Evolutionary conservation across 495 filamentous ascomycete genomes (phyloP).

Genomic region (Chaetomium fimeti): DNA sequence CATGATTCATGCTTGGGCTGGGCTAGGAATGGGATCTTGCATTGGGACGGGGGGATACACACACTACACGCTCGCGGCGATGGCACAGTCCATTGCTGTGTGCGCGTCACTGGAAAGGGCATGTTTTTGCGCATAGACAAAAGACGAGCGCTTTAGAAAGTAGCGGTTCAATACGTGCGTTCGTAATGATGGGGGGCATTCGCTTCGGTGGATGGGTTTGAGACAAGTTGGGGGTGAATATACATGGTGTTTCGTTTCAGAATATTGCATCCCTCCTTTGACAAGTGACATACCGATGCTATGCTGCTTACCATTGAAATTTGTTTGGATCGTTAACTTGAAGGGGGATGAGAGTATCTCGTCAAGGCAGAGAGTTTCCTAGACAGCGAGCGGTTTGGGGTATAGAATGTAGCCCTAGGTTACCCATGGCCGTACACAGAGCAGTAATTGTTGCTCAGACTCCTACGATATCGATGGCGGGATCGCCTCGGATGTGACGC

Average conservation of each 20-base stretch:
- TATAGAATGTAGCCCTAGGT: too few relatives aligned
- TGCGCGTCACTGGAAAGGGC: neutral
- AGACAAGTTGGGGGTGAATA: neutral
- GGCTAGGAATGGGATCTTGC: constrained; percentile 14
- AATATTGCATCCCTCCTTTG: too few relatives aligned
- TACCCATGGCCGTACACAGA: too few relatives aligned
- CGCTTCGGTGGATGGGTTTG: neutral
- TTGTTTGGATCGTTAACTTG: too few relatives aligned
- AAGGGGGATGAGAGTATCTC: too few relatives aligned
- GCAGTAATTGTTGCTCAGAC: too few relatives aligned
- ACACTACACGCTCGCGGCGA: neutral
- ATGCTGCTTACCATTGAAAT: too few relatives aligned
- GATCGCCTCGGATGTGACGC: too few relatives aligned
- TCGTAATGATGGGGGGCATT: constrained; percentile 2
- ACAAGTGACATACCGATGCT: too few relatives aligned
- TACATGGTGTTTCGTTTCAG: neutral
- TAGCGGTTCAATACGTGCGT: neutral
- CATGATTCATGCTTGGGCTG: neutral
- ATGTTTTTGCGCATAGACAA: constrained; percentile 14
- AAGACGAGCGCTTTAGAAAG: neutral
- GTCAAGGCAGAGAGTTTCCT: too few relatives aligned
- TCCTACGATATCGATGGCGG: too few relatives aligned
- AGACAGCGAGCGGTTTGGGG: too few relatives aligned
- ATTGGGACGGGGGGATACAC: constrained; percentile 10
- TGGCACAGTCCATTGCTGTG: neutral